These are phyloP conservation scores for Penicillium soppii DNA, from an alignment of 495 filamentous ascomycete genomes.

Conservation along the genomic window DNA sequence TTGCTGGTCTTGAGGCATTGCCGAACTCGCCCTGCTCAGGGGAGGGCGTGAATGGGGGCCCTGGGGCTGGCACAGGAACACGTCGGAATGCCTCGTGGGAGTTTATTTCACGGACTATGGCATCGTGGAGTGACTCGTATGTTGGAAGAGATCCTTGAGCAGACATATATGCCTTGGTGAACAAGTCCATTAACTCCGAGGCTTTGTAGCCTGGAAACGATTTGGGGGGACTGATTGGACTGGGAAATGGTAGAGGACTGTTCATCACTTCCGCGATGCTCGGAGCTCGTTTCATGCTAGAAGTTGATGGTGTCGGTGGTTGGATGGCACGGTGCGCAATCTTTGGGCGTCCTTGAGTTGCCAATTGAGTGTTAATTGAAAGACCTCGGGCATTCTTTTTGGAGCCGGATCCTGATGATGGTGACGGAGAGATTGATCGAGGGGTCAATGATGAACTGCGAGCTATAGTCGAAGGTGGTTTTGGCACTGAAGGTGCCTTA, in stretches of 20 bases:
- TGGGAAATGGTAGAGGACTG: constrained; percentile 35
- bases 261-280: constrained; percentile 50
- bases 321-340: constrained; percentile 43
- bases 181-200: constrained; percentile 46
- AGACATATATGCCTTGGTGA: constrained; percentile 39
- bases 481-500: constrained; percentile 4
- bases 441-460: constrained; percentile 15
- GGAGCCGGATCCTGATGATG: constrained; percentile 17
- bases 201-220: constrained; percentile 30
- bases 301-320: constrained; percentile 38
- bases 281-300: constrained; percentile 27
- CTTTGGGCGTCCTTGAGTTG: constrained; percentile 29
- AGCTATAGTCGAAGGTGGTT: constrained; percentile 9
- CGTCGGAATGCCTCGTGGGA: constrained; percentile 47
- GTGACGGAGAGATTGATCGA: constrained; percentile 16
- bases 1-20: constrained; percentile 1
- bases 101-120: constrained; percentile 49
- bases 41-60: constrained; percentile 39
- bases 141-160: constrained; percentile 36
- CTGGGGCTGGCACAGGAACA: constrained; percentile 35
- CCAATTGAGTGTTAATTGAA: constrained; percentile 44
- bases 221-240: constrained; percentile 15
- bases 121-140: constrained; percentile 46
- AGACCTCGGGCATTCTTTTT: constrained; percentile 45
- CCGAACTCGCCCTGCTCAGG: constrained; percentile 24